Conservation (phyloP, 768 basidiomycete species). For the Rhodotorula babjevae region DNA sequence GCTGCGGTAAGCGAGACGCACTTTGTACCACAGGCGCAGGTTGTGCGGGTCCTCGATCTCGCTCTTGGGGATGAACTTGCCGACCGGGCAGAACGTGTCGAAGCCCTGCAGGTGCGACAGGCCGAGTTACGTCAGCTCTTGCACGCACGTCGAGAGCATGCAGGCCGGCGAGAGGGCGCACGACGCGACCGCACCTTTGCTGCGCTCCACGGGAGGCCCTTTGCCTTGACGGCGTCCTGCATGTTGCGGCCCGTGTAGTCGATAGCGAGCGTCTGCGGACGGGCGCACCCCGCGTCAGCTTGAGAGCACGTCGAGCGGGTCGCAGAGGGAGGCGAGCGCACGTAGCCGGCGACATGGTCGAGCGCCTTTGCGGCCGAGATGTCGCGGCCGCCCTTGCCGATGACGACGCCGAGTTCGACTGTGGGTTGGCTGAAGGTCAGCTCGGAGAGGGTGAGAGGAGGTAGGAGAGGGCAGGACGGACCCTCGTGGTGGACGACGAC, state of each 20-base stretch:
- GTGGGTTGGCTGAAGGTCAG: conserved; percentile 39
- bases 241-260: conserved; percentile 96
- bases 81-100: conserved; percentile 73
- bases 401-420: conserved; percentile 96
- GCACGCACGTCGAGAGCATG: accelerated
- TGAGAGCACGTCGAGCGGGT: neutral
- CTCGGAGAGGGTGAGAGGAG: too few relatives aligned
- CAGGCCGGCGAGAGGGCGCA: too few relatives aligned
- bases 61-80: conserved; percentile 74
- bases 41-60: conserved; percentile 66
- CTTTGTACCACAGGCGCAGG: conserved; percentile 71
- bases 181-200: conserved; percentile 55
- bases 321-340: neutral
- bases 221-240: conserved; percentile 86
- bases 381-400: conserved; percentile 79
- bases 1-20: conserved; percentile 39
- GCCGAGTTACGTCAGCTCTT: too few relatives aligned
- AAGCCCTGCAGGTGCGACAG: conserved; percentile 58
- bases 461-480: conserved; percentile 41
- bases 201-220: conserved; percentile 93
- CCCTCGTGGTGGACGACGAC: conserved; percentile 88
- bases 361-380: conserved; percentile 68
- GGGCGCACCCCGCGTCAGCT: neutral
- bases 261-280: conserved; percentile 61
- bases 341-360: conserved; percentile 83